phyloP scores from a whole-genome alignment of 176 grass and related monocot genomes.

The Oryza nivara region DNA sequence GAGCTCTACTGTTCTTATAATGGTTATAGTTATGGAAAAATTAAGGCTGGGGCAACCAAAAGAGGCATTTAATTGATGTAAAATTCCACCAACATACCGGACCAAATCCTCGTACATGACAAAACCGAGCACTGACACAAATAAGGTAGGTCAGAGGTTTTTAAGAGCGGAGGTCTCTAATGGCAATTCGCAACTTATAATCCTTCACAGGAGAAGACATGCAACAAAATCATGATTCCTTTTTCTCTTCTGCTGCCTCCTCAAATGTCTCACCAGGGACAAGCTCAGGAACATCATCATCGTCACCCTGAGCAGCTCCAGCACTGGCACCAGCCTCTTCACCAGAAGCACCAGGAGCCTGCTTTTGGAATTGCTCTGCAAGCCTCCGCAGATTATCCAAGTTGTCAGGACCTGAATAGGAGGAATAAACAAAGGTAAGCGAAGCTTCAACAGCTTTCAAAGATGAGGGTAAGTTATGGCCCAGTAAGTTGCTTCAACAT shows the following conservation, averaged over 20 bases:
- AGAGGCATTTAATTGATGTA: slow-evolving; percentile 44
- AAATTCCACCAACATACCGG: slow-evolving; percentile 39
- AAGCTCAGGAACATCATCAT: slow-evolving; percentile 88
- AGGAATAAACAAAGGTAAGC: slow-evolving; percentile 6
- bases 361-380: slow-evolving; percentile 95
- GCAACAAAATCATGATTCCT: slow-evolving; percentile 58
- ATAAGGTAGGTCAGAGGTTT: slow-evolving; percentile 53
- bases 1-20: background rate
- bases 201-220: slow-evolving; percentile 40
- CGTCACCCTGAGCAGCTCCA: slow-evolving; percentile 57
- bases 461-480: background rate
- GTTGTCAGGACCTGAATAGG: slow-evolving; percentile 83
- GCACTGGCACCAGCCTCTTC: slow-evolving; percentile 47
- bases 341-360: slow-evolving; percentile 56
- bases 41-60: slow-evolving; percentile 7
- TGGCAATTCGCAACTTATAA: slow-evolving; percentile 36
- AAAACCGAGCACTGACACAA: slow-evolving; percentile 54
- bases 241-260: slow-evolving; percentile 77
- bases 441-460: slow-evolving; percentile 2
- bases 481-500: slow-evolving; percentile 6
- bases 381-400: slow-evolving; percentile 90
- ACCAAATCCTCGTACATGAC: slow-evolving; percentile 38
- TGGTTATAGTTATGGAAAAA: background rate
- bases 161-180: slow-evolving; percentile 46
- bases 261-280: slow-evolving; percentile 93